These are phyloP conservation scores for Fusarium sacchari DNA, from an alignment of 2,329 filamentous ascomycete genomes.

Conservation along the genomic window DNA sequence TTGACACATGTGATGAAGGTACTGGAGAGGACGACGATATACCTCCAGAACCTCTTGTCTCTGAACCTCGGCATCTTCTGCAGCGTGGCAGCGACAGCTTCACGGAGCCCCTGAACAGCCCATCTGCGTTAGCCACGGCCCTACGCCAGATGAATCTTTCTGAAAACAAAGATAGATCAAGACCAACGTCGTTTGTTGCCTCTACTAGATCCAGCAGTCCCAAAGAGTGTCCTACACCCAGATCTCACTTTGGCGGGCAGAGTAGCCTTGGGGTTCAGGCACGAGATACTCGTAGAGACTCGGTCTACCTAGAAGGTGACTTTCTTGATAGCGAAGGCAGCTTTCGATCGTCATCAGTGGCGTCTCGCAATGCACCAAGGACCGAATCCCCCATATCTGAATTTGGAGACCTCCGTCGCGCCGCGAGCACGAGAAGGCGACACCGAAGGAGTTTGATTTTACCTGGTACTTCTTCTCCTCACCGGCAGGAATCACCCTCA, in stretches of 20 bases:
- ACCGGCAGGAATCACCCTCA: constrained; percentile 88
- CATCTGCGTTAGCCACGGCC: constrained; percentile 67
- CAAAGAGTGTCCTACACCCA: constrained; percentile 88
- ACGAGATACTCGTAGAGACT: constrained; percentile 76
- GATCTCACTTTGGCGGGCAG: constrained; percentile 75
- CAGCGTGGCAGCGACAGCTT: constrained; percentile 26
- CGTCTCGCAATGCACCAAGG: constrained; percentile 73
- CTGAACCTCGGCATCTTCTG: constrained; percentile 21
- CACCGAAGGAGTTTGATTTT: constrained; percentile 89
- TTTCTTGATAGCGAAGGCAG: constrained; percentile 88
- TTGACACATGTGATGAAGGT: constrained; percentile 51
- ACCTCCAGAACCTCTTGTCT: constrained; percentile 21
- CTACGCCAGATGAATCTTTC: constrained; percentile 55
- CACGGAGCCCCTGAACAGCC: constrained; percentile 45
- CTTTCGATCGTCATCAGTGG: constrained; percentile 79
- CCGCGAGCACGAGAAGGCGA: constrained; percentile 81
- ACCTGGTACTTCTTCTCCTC: constrained; percentile 79
- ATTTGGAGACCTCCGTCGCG: constrained; percentile 77
- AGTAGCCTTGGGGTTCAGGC: constrained; percentile 65
- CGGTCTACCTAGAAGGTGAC: constrained; percentile 86
- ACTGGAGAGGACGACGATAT: constrained; percentile 35
- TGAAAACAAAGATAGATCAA: constrained; percentile 53
- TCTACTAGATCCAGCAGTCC: constrained; percentile 92
- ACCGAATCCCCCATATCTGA: constrained; percentile 94
- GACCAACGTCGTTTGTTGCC: constrained; percentile 63